A percentile compares a stretch with the other conserved stretches of the same genome.
Evolutionary conservation across 2,329 filamentous ascomycete species (phyloP).

Genomic region (Aureobasidium namibiae): DNA sequence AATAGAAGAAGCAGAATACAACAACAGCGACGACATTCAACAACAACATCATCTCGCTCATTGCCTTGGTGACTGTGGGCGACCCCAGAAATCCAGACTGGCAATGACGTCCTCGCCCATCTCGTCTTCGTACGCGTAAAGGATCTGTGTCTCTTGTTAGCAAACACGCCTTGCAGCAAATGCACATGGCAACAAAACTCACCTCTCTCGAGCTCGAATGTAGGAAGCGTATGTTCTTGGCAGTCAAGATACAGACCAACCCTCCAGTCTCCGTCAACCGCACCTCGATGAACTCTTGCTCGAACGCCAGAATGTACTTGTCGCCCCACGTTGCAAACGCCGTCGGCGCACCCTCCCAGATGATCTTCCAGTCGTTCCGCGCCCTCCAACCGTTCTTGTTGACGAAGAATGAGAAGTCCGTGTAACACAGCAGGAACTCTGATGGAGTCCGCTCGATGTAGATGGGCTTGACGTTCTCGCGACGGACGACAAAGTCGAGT

Average conservation of each 20-base stretch:
- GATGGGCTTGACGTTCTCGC: conserved; percentile 88
- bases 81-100: conserved; percentile 88
- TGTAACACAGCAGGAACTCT: conserved; percentile 96
- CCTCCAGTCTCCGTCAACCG: conserved; percentile 89
- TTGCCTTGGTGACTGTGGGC: conserved; percentile 17
- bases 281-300: conserved; percentile 95
- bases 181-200: conserved; percentile 28
- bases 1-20: conserved; percentile 6
- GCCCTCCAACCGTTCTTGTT: conserved; percentile 98
- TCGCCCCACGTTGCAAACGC: conserved; percentile 92
- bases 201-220: conserved; percentile 97
- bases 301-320: conserved; percentile 86
- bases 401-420: conserved; percentile 98
- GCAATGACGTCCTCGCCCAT: conserved; percentile 87
- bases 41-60: not conserved
- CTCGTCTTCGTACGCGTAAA: conserved; percentile 97
- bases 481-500: conserved; percentile 89
- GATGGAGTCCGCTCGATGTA: conserved; percentile 96
- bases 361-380: conserved; percentile 90
- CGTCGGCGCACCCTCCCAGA: conserved; percentile 91
- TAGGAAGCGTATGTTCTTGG: conserved; percentile 94
- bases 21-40: not conserved
- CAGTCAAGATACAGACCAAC: conserved; percentile 86
- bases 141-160: conserved; percentile 55
- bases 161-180: not conserved